Evolutionary conservation across 768 basidiomycete genomes (phyloP).

Genomic region (Omphalotus guepiniiformis): DNA sequence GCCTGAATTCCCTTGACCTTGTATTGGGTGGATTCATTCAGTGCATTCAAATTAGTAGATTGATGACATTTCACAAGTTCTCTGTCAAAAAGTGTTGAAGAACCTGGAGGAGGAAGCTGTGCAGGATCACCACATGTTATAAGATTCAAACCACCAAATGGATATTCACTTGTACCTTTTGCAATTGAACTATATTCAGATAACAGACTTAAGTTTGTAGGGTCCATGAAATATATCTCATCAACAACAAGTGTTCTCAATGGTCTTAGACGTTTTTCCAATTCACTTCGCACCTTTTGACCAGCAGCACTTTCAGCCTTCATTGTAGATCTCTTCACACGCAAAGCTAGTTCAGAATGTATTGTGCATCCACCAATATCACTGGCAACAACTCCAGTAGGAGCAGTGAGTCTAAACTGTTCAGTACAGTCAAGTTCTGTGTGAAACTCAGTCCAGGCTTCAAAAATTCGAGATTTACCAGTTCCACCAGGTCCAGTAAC

Average conservation of each 20-base stretch:
- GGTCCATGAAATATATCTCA: slow-evolving; percentile 11
- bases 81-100: slow-evolving; percentile 3
- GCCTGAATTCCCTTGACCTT: slow-evolving; percentile 10
- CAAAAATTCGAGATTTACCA: slow-evolving; percentile 19
- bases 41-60: slow-evolving; percentile 4
- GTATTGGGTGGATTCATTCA: slow-evolving; percentile 10
- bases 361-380: slow-evolving; percentile 18
- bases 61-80: slow-evolving; percentile 11
- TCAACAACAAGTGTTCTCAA: slow-evolving; percentile 9
- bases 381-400: slow-evolving; percentile 19
- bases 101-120: slow-evolving; percentile 7
- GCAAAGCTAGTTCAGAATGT: slow-evolving; percentile 15
- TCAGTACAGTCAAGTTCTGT: neutral
- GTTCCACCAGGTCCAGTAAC: slow-evolving; percentile 20
- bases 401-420: slow-evolving; percentile 14
- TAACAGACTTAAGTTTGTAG: slow-evolving; percentile 1
- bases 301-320: neutral
- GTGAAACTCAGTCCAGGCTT: slow-evolving; percentile 16
- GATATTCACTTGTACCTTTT: slow-evolving; percentile 6
- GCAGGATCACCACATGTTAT: slow-evolving; percentile 8
- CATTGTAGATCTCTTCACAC: slow-evolving; percentile 9
- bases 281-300: neutral
- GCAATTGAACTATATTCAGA: slow-evolving; percentile 9
- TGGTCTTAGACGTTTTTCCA: slow-evolving; percentile 3
- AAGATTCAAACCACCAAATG: slow-evolving; percentile 6